Evolutionary conservation across 176 grass and related monocot genomes (phyloP).

Genomic region (Ensete glaucum): DNA sequence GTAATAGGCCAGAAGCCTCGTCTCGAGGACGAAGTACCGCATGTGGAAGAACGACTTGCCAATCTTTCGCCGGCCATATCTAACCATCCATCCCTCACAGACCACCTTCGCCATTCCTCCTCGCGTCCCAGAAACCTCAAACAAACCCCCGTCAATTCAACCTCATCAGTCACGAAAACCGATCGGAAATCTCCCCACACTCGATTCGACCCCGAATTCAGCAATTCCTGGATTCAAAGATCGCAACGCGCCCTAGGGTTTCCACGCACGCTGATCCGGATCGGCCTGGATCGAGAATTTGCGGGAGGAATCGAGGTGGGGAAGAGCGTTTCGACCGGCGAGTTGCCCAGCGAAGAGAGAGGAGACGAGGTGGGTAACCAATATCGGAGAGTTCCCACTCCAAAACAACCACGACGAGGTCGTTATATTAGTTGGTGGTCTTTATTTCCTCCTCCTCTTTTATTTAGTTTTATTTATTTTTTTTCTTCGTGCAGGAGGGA

Average conservation of each 20-base stretch:
- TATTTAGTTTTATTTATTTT: neutral
- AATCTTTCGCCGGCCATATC: slow-evolving; percentile 76
- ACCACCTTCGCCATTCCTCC: slow-evolving; percentile 27
- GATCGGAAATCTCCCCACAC: neutral
- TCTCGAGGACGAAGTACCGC: slow-evolving; percentile 78
- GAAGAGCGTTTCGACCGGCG: neutral
- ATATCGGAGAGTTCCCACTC: neutral
- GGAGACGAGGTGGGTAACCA: neutral
- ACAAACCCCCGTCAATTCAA: slow-evolving; percentile 15
- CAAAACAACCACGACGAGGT: neutral
- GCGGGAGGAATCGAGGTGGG: neutral
- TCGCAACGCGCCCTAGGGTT: neutral
- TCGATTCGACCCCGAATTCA: neutral
- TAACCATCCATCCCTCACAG: slow-evolving; percentile 77
- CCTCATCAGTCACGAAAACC: neutral
- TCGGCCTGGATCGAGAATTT: neutral
- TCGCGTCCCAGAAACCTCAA: slow-evolving; percentile 5
- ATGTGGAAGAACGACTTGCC: slow-evolving; percentile 65
- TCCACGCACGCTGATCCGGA: neutral
- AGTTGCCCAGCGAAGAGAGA: neutral
- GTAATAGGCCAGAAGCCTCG: slow-evolving; percentile 58
- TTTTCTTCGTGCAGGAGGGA: too few relatives aligned
- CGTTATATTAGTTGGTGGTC: neutral
- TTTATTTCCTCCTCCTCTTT: neutral
- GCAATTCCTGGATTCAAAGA: neutral